phyloP scores from a whole-genome alignment of 495 filamentous ascomycete species.

The Jackrogersella minutella region DNA sequence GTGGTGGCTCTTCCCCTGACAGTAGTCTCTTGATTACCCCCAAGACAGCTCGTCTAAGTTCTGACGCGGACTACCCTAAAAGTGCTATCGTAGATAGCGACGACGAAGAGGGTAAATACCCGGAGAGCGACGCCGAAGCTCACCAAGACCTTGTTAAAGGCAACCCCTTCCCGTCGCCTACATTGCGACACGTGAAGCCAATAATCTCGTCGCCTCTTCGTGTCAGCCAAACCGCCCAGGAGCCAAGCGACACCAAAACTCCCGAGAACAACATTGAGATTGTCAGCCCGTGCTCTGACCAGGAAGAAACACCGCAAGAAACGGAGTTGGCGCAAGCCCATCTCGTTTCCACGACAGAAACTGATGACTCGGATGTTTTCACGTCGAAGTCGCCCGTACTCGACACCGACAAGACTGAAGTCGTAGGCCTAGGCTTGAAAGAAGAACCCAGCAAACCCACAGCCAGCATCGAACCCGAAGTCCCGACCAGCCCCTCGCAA shows the following conservation, averaged over 20 bases:
- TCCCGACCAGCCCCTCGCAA: neutral
- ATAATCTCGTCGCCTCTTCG: slow-evolving; percentile 28
- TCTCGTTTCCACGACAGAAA: neutral
- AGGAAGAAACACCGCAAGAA: neutral
- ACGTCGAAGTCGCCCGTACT: neutral
- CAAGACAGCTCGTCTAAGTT: slow-evolving; percentile 31
- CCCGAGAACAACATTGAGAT: neutral
- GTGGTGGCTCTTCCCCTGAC: slow-evolving; percentile 47
- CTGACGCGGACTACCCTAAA: slow-evolving; percentile 14
- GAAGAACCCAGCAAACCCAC: neutral
- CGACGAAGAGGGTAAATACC: slow-evolving; percentile 20
- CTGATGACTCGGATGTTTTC: neutral
- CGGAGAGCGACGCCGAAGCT: neutral
- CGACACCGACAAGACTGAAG: neutral
- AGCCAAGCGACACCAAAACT: neutral
- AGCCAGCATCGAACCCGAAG: neutral
- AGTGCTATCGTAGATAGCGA: slow-evolving; percentile 26
- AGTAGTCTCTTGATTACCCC: slow-evolving; percentile 45
- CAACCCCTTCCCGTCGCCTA: slow-evolving; percentile 8
- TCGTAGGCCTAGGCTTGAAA: neutral
- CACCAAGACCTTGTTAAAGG: slow-evolving; percentile 7
- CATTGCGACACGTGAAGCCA: slow-evolving; percentile 18
- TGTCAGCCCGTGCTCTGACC: neutral
- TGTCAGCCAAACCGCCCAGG: slow-evolving; percentile 17
- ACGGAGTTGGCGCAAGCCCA: neutral